phyloP scores from a whole-genome alignment of 306 rosid genomes.

The Fragaria nilgerrensis region DNA sequence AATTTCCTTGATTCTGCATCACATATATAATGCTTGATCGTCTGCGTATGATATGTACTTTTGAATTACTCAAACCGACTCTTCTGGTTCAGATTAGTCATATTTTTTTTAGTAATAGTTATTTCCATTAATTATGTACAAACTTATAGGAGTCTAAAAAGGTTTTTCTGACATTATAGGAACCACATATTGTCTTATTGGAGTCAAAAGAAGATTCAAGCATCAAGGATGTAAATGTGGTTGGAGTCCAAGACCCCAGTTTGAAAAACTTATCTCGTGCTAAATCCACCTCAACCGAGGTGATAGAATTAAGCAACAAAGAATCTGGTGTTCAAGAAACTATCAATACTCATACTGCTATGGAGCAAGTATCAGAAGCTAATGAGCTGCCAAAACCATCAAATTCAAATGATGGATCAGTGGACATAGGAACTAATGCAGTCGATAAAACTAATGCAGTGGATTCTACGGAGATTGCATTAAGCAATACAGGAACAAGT shows the following conservation, averaged over 20 bases:
- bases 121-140: no score
- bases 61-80: background rate
- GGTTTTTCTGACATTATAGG: conserved; percentile 10
- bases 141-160: background rate
- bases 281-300: background rate
- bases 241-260: background rate
- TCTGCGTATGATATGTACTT: background rate
- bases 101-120: background rate
- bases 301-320: background rate
- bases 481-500: background rate
- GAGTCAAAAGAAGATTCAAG: background rate
- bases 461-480: background rate
- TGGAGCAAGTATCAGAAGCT: background rate
- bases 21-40: background rate
- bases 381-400: background rate
- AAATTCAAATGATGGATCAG: background rate
- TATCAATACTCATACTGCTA: background rate
- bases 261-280: background rate
- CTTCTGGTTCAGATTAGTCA: background rate
- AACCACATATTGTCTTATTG: background rate
- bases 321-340: background rate
- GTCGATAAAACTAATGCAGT: conserved; percentile 8
- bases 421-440: conserved; percentile 6
- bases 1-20: background rate
- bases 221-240: background rate